Base-by-base conservation (phyloP, 148 eudicot genomes). In the Nepenthes gracilis region DNA sequence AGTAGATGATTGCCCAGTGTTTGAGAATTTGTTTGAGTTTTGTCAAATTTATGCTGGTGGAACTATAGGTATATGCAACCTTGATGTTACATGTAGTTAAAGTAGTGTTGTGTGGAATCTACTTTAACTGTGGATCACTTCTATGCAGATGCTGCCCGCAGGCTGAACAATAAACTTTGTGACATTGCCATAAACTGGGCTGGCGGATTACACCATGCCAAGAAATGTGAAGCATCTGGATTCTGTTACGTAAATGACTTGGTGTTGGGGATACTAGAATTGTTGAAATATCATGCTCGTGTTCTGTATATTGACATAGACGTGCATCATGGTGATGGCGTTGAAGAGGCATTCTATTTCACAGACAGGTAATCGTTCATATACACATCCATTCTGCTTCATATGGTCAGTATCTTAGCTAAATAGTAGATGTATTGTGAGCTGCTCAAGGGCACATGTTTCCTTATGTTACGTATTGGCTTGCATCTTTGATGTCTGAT, bases 11-110 rank as follows among this genome's bases (percentile, higher is more conserved):
- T 93, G 99, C 62, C 99, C 96, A 35, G 85, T 93, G 43, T 93
- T 93, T 75, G 99, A 93, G 36, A 85, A 93, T 74, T 69, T 93
- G 71, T 93, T 93, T 57, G 99, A 93, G 73, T 93, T 93, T 70
- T 93, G 99, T 72, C 98, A 93, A 80, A 86, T 93, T 54, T 93
- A 93, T 79, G 99, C 99, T 68, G 99, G 99, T 67, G 99, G 99
- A 65, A 93, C 99, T n/a, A 82, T 93, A 65, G 99, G 99, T 91
- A 85, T 72, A 48, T 64, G 59, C 60, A 2, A 35, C 48, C 35
- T 36, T 56, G 47, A 59, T 62, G 15, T 43, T 23, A 23, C 23
- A 23, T 23, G 23, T 70, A 36, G n/a, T 13, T 49, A 34, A 8
- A 36, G 10, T 14, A 15, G 58, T 14, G 5, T 45, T 10, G n/a